Evolutionary conservation across 2,329 filamentous ascomycete species (phyloP), one percentile per base, ranked within the genome.

Genomic region (Venturia oleaginea): DNA sequence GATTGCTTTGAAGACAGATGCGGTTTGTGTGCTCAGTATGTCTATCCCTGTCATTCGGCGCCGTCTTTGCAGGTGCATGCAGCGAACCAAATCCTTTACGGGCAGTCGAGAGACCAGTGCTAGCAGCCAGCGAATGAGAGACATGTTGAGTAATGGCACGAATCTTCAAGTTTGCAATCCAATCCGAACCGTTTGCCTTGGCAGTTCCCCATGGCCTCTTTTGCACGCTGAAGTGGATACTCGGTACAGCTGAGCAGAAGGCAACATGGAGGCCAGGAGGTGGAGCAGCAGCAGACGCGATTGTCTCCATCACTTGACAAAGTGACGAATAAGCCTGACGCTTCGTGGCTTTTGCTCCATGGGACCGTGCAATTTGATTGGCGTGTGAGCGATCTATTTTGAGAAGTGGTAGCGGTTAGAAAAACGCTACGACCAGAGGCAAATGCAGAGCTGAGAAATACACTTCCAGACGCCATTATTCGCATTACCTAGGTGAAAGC

Each of bases 311-410:
- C 51, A 27, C 2, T 27, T 51, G 46, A 51, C 46, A 51, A 51
- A 51, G 46, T 51, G 46, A 54, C 48, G 48, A 54, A 54, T 54
- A 55, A 32, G 51, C 51, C 51, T 19, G 51, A 30, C 51, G 51
- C 51, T 55, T 55, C 51, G 51, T 57, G 51, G 51, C 51, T 57
- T 57, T n/a, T 57, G 51, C 51, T 8, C 19, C 4, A 3, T 3
- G 15, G 27, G 15, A 37, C 30, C 46, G 51, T 34, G 30, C 51
- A 19, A 19, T 32, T 3, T 57, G 51, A 57, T 57, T 57, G 51
- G 51, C 30, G 27, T 57, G 51, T 32, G 51, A 32, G 15, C 4
- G 4, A 34, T 57, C 51, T 57, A 57, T 57, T 57, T 57, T 34
- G 27, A 57, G 51, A 57, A 27, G 46, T 22, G 30, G 30, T 57